These are phyloP conservation scores for Rugonectria rugulosa DNA, from an alignment of 2,329 filamentous ascomycete species.

Conservation along the genomic window DNA sequence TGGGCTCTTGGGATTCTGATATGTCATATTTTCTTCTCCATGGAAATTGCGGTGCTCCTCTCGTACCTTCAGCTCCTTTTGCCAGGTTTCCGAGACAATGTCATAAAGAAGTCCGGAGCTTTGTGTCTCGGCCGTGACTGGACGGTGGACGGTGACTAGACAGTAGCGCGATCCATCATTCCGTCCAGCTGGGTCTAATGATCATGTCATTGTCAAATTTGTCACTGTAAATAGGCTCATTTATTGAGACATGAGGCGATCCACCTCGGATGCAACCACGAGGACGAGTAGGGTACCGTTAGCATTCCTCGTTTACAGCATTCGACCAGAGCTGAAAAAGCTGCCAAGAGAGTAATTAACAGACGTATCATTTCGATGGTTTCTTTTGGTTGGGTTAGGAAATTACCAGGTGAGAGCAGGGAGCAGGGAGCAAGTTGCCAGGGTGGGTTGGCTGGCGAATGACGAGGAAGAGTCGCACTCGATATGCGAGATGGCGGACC, in stretches of 20 bases:
- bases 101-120: too few species aligned
- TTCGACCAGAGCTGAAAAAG: neutral
- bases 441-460: too few species aligned
- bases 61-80: slow-evolving; percentile 16
- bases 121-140: too few species aligned
- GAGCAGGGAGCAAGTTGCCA: too few species aligned
- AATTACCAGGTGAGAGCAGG: neutral
- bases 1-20: slow-evolving; percentile 20
- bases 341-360: neutral
- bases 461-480: neutral
- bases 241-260: neutral
- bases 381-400: neutral
- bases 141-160: too few species aligned
- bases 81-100: slow-evolving; percentile 6
- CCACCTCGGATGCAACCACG: neutral
- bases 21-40: slow-evolving; percentile 25
- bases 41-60: slow-evolving; percentile 24
- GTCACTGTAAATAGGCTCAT: neutral
- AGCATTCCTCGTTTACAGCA: too few species aligned
- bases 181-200: neutral
- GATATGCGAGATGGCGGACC: neutral
- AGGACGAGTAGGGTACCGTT: neutral
- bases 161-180: too few species aligned
- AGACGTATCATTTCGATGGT: neutral
- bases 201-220: neutral